phyloP scores from a whole-genome alignment of 2,329 filamentous ascomycete species.

The Sporothrix mexicana region DNA sequence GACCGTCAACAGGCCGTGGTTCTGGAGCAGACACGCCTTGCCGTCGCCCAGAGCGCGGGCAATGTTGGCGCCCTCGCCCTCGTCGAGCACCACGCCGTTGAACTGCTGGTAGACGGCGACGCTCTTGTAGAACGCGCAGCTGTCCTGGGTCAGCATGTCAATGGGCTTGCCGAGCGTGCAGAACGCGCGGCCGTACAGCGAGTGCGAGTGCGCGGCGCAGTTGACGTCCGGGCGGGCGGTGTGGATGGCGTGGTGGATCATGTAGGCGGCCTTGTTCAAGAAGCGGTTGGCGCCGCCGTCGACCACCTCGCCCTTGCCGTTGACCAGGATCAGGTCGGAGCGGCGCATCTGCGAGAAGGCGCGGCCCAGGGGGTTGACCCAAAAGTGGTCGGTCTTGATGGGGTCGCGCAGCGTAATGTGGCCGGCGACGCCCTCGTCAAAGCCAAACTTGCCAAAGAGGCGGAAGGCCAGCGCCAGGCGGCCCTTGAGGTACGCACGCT shows the following conservation, averaged over 20 bases:
- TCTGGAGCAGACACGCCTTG: constrained; percentile 61
- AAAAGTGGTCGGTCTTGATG: constrained; percentile 63
- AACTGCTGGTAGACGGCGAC: constrained; percentile 53
- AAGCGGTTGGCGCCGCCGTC: constrained; percentile 59
- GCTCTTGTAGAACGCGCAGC: constrained; percentile 60
- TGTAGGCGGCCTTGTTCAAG: constrained; percentile 47
- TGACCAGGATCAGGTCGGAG: constrained; percentile 66
- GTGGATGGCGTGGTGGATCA: constrained; percentile 58
- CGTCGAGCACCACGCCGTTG: constrained; percentile 62
- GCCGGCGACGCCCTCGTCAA: constrained; percentile 66
- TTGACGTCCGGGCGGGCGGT: constrained; percentile 54
- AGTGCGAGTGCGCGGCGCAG: constrained; percentile 57
- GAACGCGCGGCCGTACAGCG: constrained; percentile 57
- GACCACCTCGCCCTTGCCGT: constrained; percentile 65
- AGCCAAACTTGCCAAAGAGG: constrained; percentile 62
- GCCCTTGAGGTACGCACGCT: constrained; percentile 59
- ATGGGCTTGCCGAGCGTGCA: constrained; percentile 61
- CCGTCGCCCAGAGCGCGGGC: constrained; percentile 58
- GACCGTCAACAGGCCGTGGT: constrained; percentile 66
- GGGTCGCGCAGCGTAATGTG: constrained; percentile 67
- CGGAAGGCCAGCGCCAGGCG: constrained; percentile 60
- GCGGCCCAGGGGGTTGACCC: constrained; percentile 65
- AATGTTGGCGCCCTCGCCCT: constrained; percentile 60
- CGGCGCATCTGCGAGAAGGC: constrained; percentile 33
- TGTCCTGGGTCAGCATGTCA: constrained; percentile 66